Evolutionary conservation across 2,329 filamentous ascomycete species (phyloP).

Genomic region (Venturiaceae sp.): DNA sequence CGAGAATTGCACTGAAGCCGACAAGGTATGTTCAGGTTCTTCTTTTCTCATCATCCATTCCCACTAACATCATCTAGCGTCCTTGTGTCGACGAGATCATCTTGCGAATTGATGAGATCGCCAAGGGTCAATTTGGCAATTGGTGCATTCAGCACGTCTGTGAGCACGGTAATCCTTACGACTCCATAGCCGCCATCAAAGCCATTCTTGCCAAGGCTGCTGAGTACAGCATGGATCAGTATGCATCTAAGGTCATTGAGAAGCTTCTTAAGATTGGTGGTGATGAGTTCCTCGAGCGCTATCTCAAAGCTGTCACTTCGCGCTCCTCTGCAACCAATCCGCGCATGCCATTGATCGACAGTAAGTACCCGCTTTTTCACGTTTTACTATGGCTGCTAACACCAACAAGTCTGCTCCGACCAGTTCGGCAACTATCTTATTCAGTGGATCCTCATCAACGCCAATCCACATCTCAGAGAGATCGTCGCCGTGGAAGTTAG

Average conservation of each 20-base stretch:
- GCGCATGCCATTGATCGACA: conserved; percentile 94
- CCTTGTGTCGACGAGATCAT: conserved; percentile 96
- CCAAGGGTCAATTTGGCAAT: conserved; percentile 96
- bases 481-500: conserved; percentile 88
- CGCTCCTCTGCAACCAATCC: conserved; percentile 64
- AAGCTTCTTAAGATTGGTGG: conserved; percentile 98
- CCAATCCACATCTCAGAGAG: conserved; percentile 79
- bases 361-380: conserved; percentile 30
- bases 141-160: conserved; percentile 99
- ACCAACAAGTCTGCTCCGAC: conserved; percentile 68
- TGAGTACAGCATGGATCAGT: conserved; percentile 98
- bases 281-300: conserved; percentile 79
- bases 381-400: conserved; percentile 7
- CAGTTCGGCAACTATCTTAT: conserved; percentile 98
- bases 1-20: conserved; percentile 96
- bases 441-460: conserved; percentile 91
- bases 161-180: conserved; percentile 84
- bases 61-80: conserved; percentile 47
- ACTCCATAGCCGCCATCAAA: conserved; percentile 88
- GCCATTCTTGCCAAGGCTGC: conserved; percentile 89
- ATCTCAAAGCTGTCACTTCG: conserved; percentile 89
- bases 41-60: neutral
- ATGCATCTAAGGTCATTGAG: conserved; percentile 97
- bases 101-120: conserved; percentile 87
- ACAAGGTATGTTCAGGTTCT: conserved; percentile 58